A percentile compares a stretch with the other conserved stretches of the same genome.
Evolutionary conservation across 768 basidiomycete genomes (phyloP).

Genomic region (Leucocoprinus leucothites): DNA sequence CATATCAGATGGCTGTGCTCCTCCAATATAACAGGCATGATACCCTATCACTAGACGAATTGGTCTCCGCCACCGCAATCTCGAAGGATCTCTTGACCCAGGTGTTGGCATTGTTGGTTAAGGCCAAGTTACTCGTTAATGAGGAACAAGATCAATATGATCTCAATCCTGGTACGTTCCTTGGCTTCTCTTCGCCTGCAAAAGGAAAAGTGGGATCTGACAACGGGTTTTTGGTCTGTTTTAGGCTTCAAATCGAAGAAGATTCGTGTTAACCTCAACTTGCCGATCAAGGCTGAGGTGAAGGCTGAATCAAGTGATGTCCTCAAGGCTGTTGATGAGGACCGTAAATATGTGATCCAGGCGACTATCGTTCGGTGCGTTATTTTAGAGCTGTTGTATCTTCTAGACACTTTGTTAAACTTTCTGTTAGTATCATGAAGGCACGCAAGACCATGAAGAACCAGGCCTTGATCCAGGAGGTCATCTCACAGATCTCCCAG

Average conservation of each 20-base stretch:
- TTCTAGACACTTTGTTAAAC: neutral
- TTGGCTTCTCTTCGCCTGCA: neutral
- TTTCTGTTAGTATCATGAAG: constrained; percentile 77
- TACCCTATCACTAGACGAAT: constrained; percentile 77
- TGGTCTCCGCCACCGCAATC: constrained; percentile 76
- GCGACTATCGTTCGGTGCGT: constrained; percentile 83
- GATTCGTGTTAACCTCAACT: constrained; percentile 87
- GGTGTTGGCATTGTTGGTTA: constrained; percentile 67
- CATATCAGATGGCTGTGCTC: constrained; percentile 96
- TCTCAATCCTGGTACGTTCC: constrained; percentile 66
- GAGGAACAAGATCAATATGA: constrained; percentile 91
- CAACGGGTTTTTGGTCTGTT: neutral
- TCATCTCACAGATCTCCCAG: constrained; percentile 84
- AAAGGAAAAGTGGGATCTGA: neutral
- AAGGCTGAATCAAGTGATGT: constrained; percentile 90
- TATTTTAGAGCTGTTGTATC: neutral
- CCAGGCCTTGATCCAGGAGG: constrained; percentile 84
- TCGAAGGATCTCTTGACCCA: constrained; percentile 77
- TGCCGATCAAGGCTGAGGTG: constrained; percentile 91
- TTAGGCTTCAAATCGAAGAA: constrained; percentile 91
- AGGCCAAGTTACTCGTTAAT: constrained; percentile 86
- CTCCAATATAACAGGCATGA: constrained; percentile 94
- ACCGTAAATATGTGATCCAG: constrained; percentile 94
- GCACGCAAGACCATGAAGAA: constrained; percentile 95
- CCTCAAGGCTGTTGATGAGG: constrained; percentile 93